Evolutionary conservation across 345 rosid genomes (phyloP), one percentile per base, ranked within the genome.

Genomic region (Draba incana): DNA sequence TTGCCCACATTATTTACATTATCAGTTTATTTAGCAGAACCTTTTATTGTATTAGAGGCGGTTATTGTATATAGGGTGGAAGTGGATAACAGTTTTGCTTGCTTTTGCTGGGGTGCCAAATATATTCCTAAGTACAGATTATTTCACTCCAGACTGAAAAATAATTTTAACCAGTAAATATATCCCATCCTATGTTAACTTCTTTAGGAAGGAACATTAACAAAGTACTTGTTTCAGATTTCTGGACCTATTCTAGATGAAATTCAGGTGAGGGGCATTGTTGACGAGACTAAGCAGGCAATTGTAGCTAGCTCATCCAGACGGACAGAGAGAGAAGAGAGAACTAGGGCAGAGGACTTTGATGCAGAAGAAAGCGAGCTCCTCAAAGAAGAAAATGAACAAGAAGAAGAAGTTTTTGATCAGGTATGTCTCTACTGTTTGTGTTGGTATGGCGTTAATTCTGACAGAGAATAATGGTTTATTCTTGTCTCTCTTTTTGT

Each of bases 341-440:
- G 87, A 68, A 62, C 81, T 44, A 80, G 50, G 71, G 92, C 84
- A 42, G 89, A 86, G 64, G 92, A 86, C 74, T 86, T 84, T 60
- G 92, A 84, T 81, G 87, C 75, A 2, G 92, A 86, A 74, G 92
- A 86, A 75, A 77, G 89, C 0, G 92, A 86, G 54, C 53, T 84
- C 77, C 79, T 86, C 55, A 77, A 68, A 69, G 92, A 86, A 71
- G 92, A 86, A 78, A 86, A 84, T 60, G 92, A 84, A 28, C 89
- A 84, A 57, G 92, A 86, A 78, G 92, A 86, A 77, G 92, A 86
- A 69, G 82, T 86, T 67, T 86, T 86, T 64, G 87, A 85, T 76
- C 81, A 82, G 72, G 92, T 86, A 66, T 39, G 43, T 52, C 45
- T 35, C 30, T 23, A 41, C 43, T 39, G 42, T 16, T 57, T 47